Evolutionary conservation across 257 asterid species (phyloP), one percentile per base, ranked within the genome.

Genomic region (Nicotiana undulata): DNA sequence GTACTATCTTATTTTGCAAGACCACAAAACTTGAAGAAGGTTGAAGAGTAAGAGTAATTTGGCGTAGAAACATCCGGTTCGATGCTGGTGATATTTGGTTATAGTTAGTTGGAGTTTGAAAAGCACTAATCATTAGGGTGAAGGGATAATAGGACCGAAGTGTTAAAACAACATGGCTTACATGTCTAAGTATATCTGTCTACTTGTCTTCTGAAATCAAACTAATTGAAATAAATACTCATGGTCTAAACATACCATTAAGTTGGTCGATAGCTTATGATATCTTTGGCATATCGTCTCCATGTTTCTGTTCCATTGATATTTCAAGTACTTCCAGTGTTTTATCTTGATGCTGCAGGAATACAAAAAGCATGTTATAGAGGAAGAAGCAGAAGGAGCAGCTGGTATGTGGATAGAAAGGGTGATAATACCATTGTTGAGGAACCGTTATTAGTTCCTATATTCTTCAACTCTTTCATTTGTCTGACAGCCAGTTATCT

Each of bases 391-490:
- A 79, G 91, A 87, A 40, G 97, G 94, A 31, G 93, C 91, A 77
- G 98, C 98, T 49, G 98, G 98, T 94, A 98, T 79, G 92, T 92
- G 9, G 98, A 92, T 84, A 93, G 83, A 87, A 86, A 94, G 22
- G 95, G 98, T 56, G 98, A 94, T 32, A 93, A 31, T 63, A 85
- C 86, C 3, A 85, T 34, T 51, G 80, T 70, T 53, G 86, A 81
- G 6, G 77, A 79, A 6, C 32, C 83, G 29, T 76, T 74, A 76
- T 29, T 70, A 34, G 60, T 46, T 82, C 32, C 51, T 34, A 17
- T 63, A 84, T 77, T 86, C 86, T 85, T 89, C 84, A 93, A 51
- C 86, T 88, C 96, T 72, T 91, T 88, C 76, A 94, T 91, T 58
- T 98, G 92, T 87, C 97, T 91, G 61, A 90, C 88, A 76, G 98